Base-by-base conservation (phyloP, 2,329 filamentous ascomycete genomes). In the Colletotrichum sp. region DNA sequence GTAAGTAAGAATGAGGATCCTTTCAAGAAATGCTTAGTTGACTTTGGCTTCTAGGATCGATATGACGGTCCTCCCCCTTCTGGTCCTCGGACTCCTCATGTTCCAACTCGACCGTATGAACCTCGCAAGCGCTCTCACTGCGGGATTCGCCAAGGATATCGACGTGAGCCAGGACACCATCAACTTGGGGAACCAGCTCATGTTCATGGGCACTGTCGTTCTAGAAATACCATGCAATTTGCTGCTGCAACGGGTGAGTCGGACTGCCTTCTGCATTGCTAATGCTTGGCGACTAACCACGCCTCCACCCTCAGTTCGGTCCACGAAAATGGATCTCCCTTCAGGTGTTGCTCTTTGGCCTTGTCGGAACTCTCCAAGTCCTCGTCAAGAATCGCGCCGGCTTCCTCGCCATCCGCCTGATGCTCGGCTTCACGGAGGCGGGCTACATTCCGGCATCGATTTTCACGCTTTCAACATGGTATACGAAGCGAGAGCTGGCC, bases 71-170 rank as follows among this genome's bases (percentile, higher is more conserved):
- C 82, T 91, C 1, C 85, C 87, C 0, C 81, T 90, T 0, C 84
- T 91, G 2, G 85, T 88, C 52, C 82, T 90, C 1, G 88, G 88
- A 1, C 82, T 91, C 3, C 82, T 90, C 1, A 87, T 87, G 57
- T 89, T 90, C 75, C 88, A 90, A 78, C 80, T 90, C 0, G 89
- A 90, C 75, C 86, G 89, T 30, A 90, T 88, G 83, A 90, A 90
- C 72, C 82, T 90, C 9, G 87, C 86, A 18, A 89, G 87, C 76
- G 88, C 88, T 9, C 80, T 90, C 1, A 90, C 88, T 0, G 87
- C 84, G 6, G 87, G 86, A 1, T 88, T 90, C 61, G 86, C 86
- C 2, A 79, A 81, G 4, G 83, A 86, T 43, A 87, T 89, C 34
- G 74, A 78, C 0, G 82, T 90, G 8, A 80, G 82, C 38, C 87